Evolutionary conservation across 441 rosid genomes (phyloP), one percentile per base, ranked within the genome.

Genomic region (Sinapis alba): DNA sequence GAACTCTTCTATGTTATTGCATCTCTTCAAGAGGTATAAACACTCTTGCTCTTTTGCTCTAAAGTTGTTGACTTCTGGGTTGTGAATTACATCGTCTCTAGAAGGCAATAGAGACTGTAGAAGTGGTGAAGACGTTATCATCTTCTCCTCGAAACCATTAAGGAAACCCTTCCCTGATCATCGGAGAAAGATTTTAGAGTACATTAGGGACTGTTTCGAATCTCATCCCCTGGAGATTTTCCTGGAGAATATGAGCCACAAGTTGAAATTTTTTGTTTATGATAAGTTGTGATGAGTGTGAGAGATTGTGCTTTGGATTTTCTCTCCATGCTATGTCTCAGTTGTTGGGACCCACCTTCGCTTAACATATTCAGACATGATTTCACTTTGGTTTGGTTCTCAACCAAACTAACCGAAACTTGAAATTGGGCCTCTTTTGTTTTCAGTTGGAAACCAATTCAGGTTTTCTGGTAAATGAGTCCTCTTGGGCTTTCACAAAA

Each of bases 1-100:
- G 74, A 89, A 85, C 15, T 92, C 90, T 7, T 87, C 84, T 24
- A 88, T 67, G 84, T 65, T 81, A 34, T 77, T 78, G 89, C 97
- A 90, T 72, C 68, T 80, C 84, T 79, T 89, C 79, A 92, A 71
- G 69, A 86, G 80, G 54, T 84, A 65, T 36, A 92, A 74, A 41
- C 88, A 85, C 47, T 86, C 88, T 71, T 85, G 85, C 79, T 90
- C 94, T 79, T 82, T 84, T 18, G 60, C 68, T 76, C 64, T 73
- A 50, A 75, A 65, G 73, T 36, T 80, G 73, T n/a, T 68, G 69
- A 47, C 13, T 21, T 72, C 56, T 45, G 56, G 41, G 65, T 19
- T 21, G 10, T 78, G 81, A 7, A 1, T 10, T 62, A 62, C 2
- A 26, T 63, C 72, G 30, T 79, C 72, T 57, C 60, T 69, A 26